Conservation (phyloP, 2,329 filamentous ascomycete species). For the Canariomyces notabilis region DNA sequence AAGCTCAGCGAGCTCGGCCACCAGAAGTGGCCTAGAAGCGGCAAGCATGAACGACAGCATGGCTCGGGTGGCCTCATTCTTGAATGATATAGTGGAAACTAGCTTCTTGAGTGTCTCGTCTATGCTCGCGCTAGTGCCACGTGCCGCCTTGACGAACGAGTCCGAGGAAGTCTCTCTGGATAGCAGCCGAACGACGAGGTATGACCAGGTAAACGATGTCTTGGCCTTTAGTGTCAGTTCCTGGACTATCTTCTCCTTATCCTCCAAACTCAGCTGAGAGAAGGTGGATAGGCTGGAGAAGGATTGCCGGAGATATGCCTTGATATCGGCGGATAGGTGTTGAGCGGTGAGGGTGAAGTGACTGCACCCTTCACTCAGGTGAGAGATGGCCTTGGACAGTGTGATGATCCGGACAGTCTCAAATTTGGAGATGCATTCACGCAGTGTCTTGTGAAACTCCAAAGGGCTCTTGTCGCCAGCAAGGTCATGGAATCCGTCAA, state of each 20-base stretch:
- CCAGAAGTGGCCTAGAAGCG: slow-evolving; percentile 29
- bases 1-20: slow-evolving; percentile 32
- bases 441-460: slow-evolving; percentile 31
- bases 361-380: slow-evolving; percentile 29
- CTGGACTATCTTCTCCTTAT: slow-evolving; percentile 26
- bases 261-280: slow-evolving; percentile 18
- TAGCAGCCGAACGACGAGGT: slow-evolving; percentile 30
- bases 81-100: slow-evolving; percentile 24
- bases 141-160: slow-evolving; percentile 24
- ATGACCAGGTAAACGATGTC: slow-evolving; percentile 36
- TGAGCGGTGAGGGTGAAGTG: slow-evolving; percentile 31
- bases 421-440: slow-evolving; percentile 27
- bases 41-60: slow-evolving; percentile 34
- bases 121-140: slow-evolving; percentile 23
- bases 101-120: slow-evolving; percentile 27
- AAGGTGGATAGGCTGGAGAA: slow-evolving; percentile 21
- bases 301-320: slow-evolving; percentile 27
- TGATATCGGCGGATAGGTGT: slow-evolving; percentile 33
- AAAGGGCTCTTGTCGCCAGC: slow-evolving; percentile 23
- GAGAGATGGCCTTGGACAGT: slow-evolving; percentile 33
- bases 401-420: slow-evolving; percentile 30
- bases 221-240: slow-evolving; percentile 31
- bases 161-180: slow-evolving; percentile 20
- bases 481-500: slow-evolving; percentile 36
- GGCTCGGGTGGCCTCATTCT: slow-evolving; percentile 25